Evolutionary conservation across 2,329 filamentous ascomycete species (phyloP).

Genomic region (Saccharata proteae): DNA sequence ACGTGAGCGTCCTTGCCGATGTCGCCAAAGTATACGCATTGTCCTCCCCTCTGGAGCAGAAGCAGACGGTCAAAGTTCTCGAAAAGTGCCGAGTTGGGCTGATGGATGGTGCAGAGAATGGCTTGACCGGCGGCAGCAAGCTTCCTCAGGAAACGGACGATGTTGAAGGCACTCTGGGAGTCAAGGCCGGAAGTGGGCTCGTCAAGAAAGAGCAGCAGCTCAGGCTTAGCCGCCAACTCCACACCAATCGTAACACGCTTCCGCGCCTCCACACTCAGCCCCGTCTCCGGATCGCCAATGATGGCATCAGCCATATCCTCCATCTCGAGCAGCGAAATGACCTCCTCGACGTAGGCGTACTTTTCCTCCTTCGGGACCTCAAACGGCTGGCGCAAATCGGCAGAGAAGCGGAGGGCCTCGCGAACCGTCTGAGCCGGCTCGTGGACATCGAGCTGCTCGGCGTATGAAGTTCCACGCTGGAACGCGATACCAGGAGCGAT

Average conservation of each 20-base stretch:
- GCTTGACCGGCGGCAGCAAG: conserved; percentile 71
- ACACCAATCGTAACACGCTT: conserved; percentile 55
- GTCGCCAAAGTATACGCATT: conserved; percentile 76
- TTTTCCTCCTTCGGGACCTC: conserved; percentile 48
- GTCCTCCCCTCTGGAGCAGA: conserved; percentile 64
- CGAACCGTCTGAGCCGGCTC: conserved; percentile 50
- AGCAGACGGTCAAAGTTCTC: conserved; percentile 79
- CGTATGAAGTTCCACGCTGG: conserved; percentile 52
- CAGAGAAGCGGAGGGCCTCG: conserved; percentile 55
- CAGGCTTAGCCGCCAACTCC: conserved; percentile 52
- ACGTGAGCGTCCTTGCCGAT: conserved; percentile 63
- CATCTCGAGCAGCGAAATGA: conserved; percentile 53
- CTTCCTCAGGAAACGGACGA: conserved; percentile 66
- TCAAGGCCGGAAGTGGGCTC: conserved; percentile 69
- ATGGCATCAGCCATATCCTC: conserved; percentile 55
- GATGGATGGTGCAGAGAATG: conserved; percentile 83
- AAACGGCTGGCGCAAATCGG: conserved; percentile 49
- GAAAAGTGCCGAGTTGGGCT: conserved; percentile 75
- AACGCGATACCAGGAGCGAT: conserved; percentile 45
- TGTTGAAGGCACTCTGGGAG: conserved; percentile 62
- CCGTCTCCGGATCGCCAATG: conserved; percentile 48
- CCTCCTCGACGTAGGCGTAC: conserved; percentile 53
- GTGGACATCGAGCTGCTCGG: conserved; percentile 54
- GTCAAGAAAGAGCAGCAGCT: conserved; percentile 65
- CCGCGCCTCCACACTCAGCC: conserved; percentile 53